Evolutionary conservation across 202 grass and related monocot genomes (phyloP).

Genomic region (Saccharum hybrid): DNA sequence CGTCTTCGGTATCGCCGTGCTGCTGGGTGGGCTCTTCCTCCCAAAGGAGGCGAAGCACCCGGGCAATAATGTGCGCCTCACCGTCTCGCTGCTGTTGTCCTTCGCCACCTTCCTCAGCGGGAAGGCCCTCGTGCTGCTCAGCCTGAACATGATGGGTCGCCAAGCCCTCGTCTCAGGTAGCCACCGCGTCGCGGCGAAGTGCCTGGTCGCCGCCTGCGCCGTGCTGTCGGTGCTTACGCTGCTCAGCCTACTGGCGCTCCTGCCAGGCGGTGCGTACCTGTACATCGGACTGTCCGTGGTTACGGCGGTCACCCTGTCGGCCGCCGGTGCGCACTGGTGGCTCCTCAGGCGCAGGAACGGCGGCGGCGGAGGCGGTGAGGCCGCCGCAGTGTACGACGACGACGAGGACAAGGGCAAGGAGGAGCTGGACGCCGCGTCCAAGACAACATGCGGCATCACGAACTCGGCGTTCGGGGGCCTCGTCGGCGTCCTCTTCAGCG

Average conservation of each 20-base stretch:
- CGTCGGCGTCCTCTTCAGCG: background rate
- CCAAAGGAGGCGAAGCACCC: background rate
- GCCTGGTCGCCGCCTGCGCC: background rate
- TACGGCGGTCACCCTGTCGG: background rate
- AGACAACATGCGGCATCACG: background rate
- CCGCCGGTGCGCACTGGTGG: background rate
- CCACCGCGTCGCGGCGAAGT: background rate
- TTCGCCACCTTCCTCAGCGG: conserved; percentile 15
- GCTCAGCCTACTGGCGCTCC: background rate
- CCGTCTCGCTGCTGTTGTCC: background rate
- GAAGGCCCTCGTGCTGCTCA: conserved; percentile 9
- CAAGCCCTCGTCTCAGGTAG: background rate
- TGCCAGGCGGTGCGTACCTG: background rate
- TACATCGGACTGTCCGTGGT: background rate
- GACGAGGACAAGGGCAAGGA: background rate
- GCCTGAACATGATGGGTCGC: conserved; percentile 7
- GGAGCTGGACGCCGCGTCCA: conserved; percentile 14
- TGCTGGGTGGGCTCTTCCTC: background rate
- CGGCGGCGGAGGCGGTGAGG: background rate
- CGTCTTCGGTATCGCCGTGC: background rate
- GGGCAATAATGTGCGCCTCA: background rate
- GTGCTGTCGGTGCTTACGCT: background rate
- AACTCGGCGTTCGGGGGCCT: background rate
- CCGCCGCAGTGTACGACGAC: no score
- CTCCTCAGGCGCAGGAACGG: background rate